Evolutionary conservation across 2,329 filamentous ascomycete species (phyloP).

Genomic region (Paraconiothyrium brasiliense): DNA sequence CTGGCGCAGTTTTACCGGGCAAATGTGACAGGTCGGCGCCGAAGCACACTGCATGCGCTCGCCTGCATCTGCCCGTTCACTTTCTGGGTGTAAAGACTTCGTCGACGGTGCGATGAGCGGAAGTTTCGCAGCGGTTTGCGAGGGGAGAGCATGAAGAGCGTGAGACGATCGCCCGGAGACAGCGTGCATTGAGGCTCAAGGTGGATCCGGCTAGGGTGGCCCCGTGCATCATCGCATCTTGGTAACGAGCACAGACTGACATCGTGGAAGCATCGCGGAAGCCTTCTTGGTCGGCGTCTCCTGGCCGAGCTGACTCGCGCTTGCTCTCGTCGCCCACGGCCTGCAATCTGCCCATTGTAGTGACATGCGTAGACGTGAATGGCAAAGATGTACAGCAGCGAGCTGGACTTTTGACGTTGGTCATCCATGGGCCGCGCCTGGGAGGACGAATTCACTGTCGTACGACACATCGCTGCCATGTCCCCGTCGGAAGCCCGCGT

Average conservation of each 20-base stretch:
- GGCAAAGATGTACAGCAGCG: not conserved
- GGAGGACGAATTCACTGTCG: not conserved
- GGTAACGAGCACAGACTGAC: conserved; percentile 43
- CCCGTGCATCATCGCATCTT: conserved; percentile 36
- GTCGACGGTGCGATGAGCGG: conserved; percentile 16
- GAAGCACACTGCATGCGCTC: conserved; percentile 11
- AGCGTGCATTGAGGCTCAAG: conserved; percentile 33
- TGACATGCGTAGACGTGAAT: not conserved
- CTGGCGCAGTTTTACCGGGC: conserved; percentile 37
- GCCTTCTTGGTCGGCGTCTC: conserved; percentile 16
- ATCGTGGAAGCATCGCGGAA: conserved; percentile 41
- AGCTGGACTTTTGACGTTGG: too few species aligned
- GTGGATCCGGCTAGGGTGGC: conserved; percentile 35
- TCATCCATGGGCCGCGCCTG: too few species aligned
- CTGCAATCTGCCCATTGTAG: conserved; percentile 24
- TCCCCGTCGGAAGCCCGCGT: conserved; percentile 6
- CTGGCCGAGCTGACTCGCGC: conserved; percentile 25
- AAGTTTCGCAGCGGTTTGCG: not conserved
- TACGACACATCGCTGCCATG: conserved; percentile 2
- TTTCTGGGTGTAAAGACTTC: conserved; percentile 19
- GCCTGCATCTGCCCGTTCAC: conserved; percentile 15
- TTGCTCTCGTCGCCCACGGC: conserved; percentile 22
- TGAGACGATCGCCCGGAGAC: conserved; percentile 25
- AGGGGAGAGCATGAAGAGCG: conserved; percentile 7
- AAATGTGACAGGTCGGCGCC: conserved; percentile 27